Evolutionary conservation across 163 green algal species (phyloP), one percentile per base, ranked within the genome.

Genomic region (Volvox carteri): DNA sequence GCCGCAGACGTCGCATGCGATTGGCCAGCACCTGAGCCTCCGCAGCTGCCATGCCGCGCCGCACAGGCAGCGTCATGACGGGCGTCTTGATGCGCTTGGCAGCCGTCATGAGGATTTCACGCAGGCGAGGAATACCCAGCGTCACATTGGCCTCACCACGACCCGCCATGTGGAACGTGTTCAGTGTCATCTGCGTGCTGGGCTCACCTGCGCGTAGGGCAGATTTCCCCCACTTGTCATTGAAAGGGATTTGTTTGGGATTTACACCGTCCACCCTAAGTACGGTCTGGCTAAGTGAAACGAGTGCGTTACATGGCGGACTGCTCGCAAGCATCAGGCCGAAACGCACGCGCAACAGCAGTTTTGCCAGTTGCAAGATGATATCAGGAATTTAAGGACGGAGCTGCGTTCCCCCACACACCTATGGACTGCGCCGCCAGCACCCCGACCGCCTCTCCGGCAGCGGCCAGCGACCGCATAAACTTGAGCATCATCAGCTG

Each of bases 61-160:
- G 67, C 85, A 99, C 77, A 21, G 96, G 95, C 85, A 99, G 89
- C 12, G 94, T 98, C 97, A 99, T 99, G 54, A 98, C 95, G 35
- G 98, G 98, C 28, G 97, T 99, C 93, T 93, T 93, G 88, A 99
- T 99, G 73, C 54, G 88, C 30, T 88, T 80, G 0, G 96, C 92
- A 0, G 98, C 98, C 0, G 97, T 99, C 98, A 99, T 99, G 19
- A 99, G 92, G 52, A 99, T 97, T 93, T 99, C 98, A 11, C 97
- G 93, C 72, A 99, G 92, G 25, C 97, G 96, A 4, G 97, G 97
- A 67, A 99, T 99, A 68, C 97, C 97, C 65, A 99, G 94, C 62
- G 97, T 99, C 89, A 99, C 97, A 90, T 99, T 99, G 18, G 97
- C 97, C 93, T 99, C 97, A 12, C 97, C 97, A 12, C 97, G 95